These are phyloP conservation scores for Candida sanyiensis DNA, from an alignment of 805 yeast species.

Conservation along the genomic window DNA sequence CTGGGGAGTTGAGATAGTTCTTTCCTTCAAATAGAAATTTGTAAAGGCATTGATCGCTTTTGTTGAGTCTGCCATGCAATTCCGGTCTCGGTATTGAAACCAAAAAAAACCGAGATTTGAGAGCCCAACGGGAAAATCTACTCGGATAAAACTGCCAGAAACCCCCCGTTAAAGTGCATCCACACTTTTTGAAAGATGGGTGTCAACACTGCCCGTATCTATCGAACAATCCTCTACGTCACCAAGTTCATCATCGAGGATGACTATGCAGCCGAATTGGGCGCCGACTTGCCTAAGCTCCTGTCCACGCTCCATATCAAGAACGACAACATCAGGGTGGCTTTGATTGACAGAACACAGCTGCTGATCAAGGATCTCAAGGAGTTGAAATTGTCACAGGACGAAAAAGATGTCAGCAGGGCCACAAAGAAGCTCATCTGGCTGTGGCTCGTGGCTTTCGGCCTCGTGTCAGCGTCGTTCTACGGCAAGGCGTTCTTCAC, in stretches of 20 bases:
- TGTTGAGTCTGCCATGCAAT: too few species aligned
- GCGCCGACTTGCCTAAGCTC: not conserved
- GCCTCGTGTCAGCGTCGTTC: slow-evolving; percentile 5
- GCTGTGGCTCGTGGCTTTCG: slow-evolving; percentile 11
- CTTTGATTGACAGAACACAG: slow-evolving; percentile 3
- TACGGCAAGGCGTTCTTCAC: slow-evolving; percentile 7
- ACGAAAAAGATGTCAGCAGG: not conserved
- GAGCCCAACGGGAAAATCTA: not conserved
- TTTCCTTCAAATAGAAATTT: not conserved
- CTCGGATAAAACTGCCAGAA: too few species aligned
- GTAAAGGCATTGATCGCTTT: not conserved
- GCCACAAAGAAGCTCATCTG: slow-evolving; percentile 10
- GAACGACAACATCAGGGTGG: slow-evolving; percentile 4
- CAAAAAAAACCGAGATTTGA: too few species aligned
- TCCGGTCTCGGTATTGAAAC: too few species aligned
- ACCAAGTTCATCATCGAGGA: slow-evolving; percentile 8
- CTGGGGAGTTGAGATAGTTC: slow-evolving; percentile 4
- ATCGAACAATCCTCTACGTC: slow-evolving; percentile 3
- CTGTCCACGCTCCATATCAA: slow-evolving; percentile 1
- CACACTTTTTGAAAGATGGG: slow-evolving; percentile 1
- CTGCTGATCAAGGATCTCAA: slow-evolving; percentile 4
- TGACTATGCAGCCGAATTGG: not conserved
- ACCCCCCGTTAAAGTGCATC: not conserved
- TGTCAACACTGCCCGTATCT: not conserved
- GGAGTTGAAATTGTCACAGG: not conserved